Evolutionary conservation across 495 filamentous ascomycete genomes (phyloP).

Genomic region (Letharia columbiana): DNA sequence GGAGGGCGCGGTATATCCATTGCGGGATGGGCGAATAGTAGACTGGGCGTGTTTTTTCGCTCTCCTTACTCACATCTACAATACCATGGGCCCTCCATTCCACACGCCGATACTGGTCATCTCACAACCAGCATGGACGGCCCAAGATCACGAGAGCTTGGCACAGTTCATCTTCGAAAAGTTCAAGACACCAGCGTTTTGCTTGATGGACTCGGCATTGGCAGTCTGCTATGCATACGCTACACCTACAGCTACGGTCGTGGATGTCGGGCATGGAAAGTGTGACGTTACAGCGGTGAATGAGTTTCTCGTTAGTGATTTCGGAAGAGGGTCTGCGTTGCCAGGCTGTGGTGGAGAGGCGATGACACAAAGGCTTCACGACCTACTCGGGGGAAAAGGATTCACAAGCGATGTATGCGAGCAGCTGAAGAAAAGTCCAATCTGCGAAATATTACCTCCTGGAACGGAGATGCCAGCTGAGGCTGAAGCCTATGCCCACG

Average conservation of each 20-base stretch:
- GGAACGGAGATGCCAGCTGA: slow-evolving; percentile 49
- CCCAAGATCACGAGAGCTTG: slow-evolving; percentile 69
- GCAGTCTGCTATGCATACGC: slow-evolving; percentile 81
- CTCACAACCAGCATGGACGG: slow-evolving; percentile 75
- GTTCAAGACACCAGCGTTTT: slow-evolving; percentile 86
- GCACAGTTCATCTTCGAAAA: slow-evolving; percentile 94
- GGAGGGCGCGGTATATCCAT: slow-evolving; percentile 83
- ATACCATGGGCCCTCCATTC: slow-evolving; percentile 76
- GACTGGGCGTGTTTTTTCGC: slow-evolving; percentile 90
- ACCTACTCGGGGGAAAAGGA: slow-evolving; percentile 58
- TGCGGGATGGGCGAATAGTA: slow-evolving; percentile 73
- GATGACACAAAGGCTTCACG: slow-evolving; percentile 68
- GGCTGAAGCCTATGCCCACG: slow-evolving; percentile 33
- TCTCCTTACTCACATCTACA: slow-evolving; percentile 78
- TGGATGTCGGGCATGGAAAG: slow-evolving; percentile 87
- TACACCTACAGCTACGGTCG: slow-evolving; percentile 61
- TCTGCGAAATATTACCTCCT: slow-evolving; percentile 78
- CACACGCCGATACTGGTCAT: slow-evolving; percentile 91
- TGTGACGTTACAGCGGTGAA: slow-evolving; percentile 82
- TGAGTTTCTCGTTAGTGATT: slow-evolving; percentile 60
- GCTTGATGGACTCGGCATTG: slow-evolving; percentile 73
- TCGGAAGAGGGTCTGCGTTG: slow-evolving; percentile 53
- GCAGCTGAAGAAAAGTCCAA: slow-evolving; percentile 79
- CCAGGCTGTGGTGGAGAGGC: slow-evolving; percentile 74
- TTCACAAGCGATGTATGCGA: slow-evolving; percentile 88